These are phyloP conservation scores for Ascoidea rubescens DNA, from an alignment of 805 yeast species.

Conservation along the genomic window DNA sequence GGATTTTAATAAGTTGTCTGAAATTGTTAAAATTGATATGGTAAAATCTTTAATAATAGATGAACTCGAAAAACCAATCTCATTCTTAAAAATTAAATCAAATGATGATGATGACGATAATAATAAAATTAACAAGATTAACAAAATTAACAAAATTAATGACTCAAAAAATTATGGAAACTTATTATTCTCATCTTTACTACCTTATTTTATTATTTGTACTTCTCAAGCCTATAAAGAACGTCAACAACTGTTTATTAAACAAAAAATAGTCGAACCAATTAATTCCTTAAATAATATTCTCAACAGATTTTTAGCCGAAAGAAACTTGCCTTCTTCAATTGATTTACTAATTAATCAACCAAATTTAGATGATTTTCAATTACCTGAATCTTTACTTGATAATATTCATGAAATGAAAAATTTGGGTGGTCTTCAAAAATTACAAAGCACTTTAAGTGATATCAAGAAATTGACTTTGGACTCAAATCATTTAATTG, in stretches of 20 bases:
- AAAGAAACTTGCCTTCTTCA: constrained; percentile 43
- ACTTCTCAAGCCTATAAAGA: constrained; percentile 56
- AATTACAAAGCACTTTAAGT: constrained; percentile 25
- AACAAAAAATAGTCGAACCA: constrained; percentile 31
- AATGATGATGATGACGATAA: constrained; percentile 4
- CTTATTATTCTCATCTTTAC: constrained; percentile 39
- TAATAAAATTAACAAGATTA: background rate
- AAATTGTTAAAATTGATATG: constrained; percentile 36
- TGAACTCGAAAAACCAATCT: constrained; percentile 21
- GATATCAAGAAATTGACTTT: constrained; percentile 31
- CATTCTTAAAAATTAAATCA: constrained; percentile 1
- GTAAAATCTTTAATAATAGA: constrained; percentile 32
- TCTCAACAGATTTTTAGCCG: constrained; percentile 29
- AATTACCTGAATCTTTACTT: constrained; percentile 42
- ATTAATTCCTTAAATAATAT: constrained; percentile 30
- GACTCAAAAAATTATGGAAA: constrained; percentile 10
- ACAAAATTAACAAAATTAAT: constrained; percentile 5
- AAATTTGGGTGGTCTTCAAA: constrained; percentile 35
- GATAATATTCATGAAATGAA: constrained; percentile 41
- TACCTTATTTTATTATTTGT: constrained; percentile 57
- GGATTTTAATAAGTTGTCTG: constrained; percentile 20
- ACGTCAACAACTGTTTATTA: constrained; percentile 40
- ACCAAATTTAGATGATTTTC: constrained; percentile 32
- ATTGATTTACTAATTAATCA: constrained; percentile 32
- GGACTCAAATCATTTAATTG: constrained; percentile 27